phyloP scores from a whole-genome alignment of 257 asterid species.

The Solanum paucissectum region DNA sequence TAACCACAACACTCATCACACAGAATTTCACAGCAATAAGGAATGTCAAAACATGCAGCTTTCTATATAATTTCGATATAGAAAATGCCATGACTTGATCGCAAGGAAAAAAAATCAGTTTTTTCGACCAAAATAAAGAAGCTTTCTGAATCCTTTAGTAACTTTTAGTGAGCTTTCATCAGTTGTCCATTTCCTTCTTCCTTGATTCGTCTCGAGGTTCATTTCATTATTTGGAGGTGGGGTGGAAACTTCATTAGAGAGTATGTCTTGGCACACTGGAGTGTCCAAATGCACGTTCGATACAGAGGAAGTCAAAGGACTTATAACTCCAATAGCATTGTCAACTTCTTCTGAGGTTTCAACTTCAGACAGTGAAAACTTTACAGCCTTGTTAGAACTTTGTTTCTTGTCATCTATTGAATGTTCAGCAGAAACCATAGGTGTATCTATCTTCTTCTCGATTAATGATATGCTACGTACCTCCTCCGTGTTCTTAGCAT shows the following conservation, averaged over 20 bases:
- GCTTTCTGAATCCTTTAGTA: slow-evolving; percentile 63
- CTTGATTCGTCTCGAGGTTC: slow-evolving; percentile 20
- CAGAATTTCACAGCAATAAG: background rate
- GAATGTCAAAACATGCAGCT: background rate
- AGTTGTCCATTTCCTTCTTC: slow-evolving; percentile 59
- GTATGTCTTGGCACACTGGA: slow-evolving; percentile 21
- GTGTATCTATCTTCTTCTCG: slow-evolving; percentile 22
- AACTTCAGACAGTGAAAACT: background rate
- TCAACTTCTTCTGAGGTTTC: background rate
- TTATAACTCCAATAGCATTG: background rate
- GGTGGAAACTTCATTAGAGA: slow-evolving; percentile 27
- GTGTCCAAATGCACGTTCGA: slow-evolving; percentile 16
- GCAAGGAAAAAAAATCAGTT: slow-evolving; percentile 9
- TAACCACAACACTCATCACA: background rate
- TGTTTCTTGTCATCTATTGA: slow-evolving; percentile 13
- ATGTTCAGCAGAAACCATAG: slow-evolving; percentile 4
- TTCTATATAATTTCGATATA: background rate
- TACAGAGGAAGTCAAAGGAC: slow-evolving; percentile 5
- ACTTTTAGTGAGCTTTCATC: slow-evolving; percentile 49
- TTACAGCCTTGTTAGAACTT: background rate
- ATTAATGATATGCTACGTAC: slow-evolving; percentile 26
- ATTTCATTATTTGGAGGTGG: slow-evolving; percentile 35
- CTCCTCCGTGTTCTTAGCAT: slow-evolving; percentile 24
- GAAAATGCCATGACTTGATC: background rate
- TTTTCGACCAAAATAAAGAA: slow-evolving; percentile 58